Percentiles rank a stretch among this genome's conserved stretches.
These are phyloP conservation scores for Nothophytophthora sp. DNA, from an alignment of 352 stramenopile genomes.

Conservation along the genomic window DNA sequence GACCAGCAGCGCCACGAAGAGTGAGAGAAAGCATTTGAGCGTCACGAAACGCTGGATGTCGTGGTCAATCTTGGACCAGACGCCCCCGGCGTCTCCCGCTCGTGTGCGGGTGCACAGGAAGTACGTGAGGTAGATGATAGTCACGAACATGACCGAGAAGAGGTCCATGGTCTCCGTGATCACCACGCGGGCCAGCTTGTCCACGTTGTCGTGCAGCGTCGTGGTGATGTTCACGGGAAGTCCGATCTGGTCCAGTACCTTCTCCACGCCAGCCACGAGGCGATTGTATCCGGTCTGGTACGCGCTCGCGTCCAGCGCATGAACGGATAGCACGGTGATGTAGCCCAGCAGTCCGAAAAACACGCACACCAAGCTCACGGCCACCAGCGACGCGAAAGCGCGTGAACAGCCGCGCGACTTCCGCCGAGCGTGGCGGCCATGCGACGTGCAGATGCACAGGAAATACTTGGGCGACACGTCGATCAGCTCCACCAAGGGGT, in stretches of 20 bases:
- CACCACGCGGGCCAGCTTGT: slow-evolving; percentile 84
- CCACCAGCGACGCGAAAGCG: slow-evolving; percentile 80
- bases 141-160: slow-evolving; percentile 91
- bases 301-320: slow-evolving; percentile 74
- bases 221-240: slow-evolving; percentile 88
- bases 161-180: slow-evolving; percentile 90
- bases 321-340: slow-evolving; percentile 87
- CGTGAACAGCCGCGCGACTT: slow-evolving; percentile 83
- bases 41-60: slow-evolving; percentile 90
- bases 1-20: slow-evolving; percentile 87
- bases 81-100: slow-evolving; percentile 79
- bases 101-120: slow-evolving; percentile 86
- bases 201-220: slow-evolving; percentile 89
- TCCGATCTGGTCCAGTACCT: slow-evolving; percentile 69
- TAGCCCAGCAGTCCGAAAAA: slow-evolving; percentile 88
- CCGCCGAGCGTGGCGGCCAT: slow-evolving; percentile 65
- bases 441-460: slow-evolving; percentile 83
- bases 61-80: slow-evolving; percentile 90
- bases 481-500: slow-evolving; percentile 87
- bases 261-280: slow-evolving; percentile 66
- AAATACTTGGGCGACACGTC: slow-evolving; percentile 89
- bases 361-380: slow-evolving; percentile 83
- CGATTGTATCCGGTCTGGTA: slow-evolving; percentile 87
- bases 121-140: slow-evolving; percentile 89
- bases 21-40: slow-evolving; percentile 87